phyloP scores from a whole-genome alignment of 2,329 filamentous ascomycete species.

The Fusarium nanum region DNA sequence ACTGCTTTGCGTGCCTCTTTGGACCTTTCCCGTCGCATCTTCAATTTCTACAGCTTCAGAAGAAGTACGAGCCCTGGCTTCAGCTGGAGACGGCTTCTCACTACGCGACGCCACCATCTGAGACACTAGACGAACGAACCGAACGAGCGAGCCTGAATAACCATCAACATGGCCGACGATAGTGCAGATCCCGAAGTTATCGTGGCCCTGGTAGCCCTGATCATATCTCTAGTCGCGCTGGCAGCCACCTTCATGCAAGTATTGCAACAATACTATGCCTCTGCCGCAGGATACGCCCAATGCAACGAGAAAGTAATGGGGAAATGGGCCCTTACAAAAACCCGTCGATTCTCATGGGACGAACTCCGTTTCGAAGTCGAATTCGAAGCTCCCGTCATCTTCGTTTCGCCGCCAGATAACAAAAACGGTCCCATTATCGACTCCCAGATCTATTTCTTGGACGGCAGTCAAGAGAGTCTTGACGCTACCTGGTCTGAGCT shows the following conservation, averaged over 20 bases:
- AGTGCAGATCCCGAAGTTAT: constrained; percentile 49
- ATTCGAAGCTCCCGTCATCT: constrained; percentile 63
- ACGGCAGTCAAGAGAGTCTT: constrained; percentile 54
- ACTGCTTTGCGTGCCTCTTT: not conserved
- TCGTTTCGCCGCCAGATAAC: constrained; percentile 59
- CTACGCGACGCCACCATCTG: not conserved
- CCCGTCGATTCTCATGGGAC: constrained; percentile 54
- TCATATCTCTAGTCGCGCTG: constrained; percentile 61
- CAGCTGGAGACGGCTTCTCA: not conserved
- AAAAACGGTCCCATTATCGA: constrained; percentile 49
- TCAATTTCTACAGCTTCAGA: not conserved
- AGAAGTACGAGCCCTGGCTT: not conserved
- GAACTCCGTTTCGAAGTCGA: constrained; percentile 63
- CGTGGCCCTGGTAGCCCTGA: constrained; percentile 58
- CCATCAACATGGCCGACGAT: constrained; percentile 31
- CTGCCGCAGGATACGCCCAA: constrained; percentile 61
- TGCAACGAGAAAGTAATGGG: constrained; percentile 63
- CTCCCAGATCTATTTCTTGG: constrained; percentile 52
- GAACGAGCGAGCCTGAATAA: not conserved
- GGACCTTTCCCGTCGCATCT: not conserved
- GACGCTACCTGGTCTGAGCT: constrained; percentile 50
- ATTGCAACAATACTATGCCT: constrained; percentile 62
- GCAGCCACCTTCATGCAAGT: constrained; percentile 60
- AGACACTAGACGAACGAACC: constrained; percentile 9
- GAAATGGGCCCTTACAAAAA: constrained; percentile 57